Base-by-base conservation (phyloP, 805 yeast species). In the Candida boleticola region DNA sequence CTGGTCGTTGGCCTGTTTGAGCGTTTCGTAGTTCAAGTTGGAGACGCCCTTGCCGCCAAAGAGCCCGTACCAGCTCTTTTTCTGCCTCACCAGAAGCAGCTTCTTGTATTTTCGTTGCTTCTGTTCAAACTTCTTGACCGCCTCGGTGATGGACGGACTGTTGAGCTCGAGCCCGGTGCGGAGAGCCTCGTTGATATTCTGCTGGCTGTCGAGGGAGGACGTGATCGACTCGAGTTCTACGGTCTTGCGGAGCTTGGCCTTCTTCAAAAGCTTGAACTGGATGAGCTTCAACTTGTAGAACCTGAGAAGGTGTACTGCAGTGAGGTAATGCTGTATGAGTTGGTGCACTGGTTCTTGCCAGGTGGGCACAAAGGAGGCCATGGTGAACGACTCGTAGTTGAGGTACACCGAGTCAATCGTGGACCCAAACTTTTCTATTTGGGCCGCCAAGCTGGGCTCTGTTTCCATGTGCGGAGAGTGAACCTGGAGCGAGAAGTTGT, bases 331-430 rank as follows among this genome's bases (percentile, higher is more conserved):
- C 37, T 71, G 73, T 39, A 69, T 65, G 38, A 77, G 49, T 41
- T 75, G 79, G 51, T 72, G 66, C 18, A 77, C 53, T 11, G 80
- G 77, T 52, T 78, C 83, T 47, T 72, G 76, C 63, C 80, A 68
- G 29, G 64, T 61, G 2, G 60, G 76, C 44, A 58, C 54, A 22
- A 67, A 60, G 26, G 67, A 53, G 22, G 68, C 56, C 34, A 65
- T 56, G 3, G 69, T 52, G 42, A 76, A 68, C 13, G 66, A 57
- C 51, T 79, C 82, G 42, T 68, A 66, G 41, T 72, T 76, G 34
- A 79, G 55, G 49, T 76, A 79, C 30, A 66, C 70, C 39, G 70
- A 60, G 53, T 79, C 83, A 14, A 78, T 64, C 10, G 71, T 68
- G 37, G 78, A 74, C 1, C 83, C 83, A 48, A 77, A 74, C 39